Evolutionary conservation across 805 yeast species (phyloP), one percentile per base, ranked within the genome.

Genomic region (Candida ovalis): DNA sequence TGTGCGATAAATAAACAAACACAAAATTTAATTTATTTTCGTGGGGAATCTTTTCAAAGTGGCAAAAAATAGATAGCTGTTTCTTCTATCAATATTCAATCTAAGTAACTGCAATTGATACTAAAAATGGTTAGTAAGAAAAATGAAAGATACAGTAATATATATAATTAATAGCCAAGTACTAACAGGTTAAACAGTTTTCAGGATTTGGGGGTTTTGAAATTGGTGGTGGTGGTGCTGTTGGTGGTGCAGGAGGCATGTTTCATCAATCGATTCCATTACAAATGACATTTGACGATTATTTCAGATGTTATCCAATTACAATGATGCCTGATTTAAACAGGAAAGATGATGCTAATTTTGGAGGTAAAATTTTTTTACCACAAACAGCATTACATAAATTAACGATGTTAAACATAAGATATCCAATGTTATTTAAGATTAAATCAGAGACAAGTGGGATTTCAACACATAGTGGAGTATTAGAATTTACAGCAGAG

Each of bases 381-480:
- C 99, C 99, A 4, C 94, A 96, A 21, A 87, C 96, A 35, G 94
- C 98, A 0, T 76, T 94, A 54, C 86, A 84, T 64, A 89, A 86
- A 63, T 75, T 94, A 49, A 86, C 97, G 3, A 87, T 88, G 88
- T 72, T 94, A 37, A 92, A 91, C 62, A 89, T 94, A 49, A 75
- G 96, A 57, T 94, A 94, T 61, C 99, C 99, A 0, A 94, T 94
- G 99, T 74, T 94, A 43, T 94, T 94, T 62, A 86, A 86, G 64
- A 69, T 94, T 37, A 72, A 74, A 30, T 86, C 86, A 47, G 95
- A 85, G 57, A 72, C 78, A 22, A 72, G 74, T 3, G 74, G 68
- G 18, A 63, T 73, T 28, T 71, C 64, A 7, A 88, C 97, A 0
- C 96, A 90, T 64, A 86, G 91, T 42, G 99, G 99, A 62, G 99